Evolutionary conservation across 129 eudicot species (phyloP), one percentile per base, ranked within the genome.

Genomic region (Escallonia herrerae): DNA sequence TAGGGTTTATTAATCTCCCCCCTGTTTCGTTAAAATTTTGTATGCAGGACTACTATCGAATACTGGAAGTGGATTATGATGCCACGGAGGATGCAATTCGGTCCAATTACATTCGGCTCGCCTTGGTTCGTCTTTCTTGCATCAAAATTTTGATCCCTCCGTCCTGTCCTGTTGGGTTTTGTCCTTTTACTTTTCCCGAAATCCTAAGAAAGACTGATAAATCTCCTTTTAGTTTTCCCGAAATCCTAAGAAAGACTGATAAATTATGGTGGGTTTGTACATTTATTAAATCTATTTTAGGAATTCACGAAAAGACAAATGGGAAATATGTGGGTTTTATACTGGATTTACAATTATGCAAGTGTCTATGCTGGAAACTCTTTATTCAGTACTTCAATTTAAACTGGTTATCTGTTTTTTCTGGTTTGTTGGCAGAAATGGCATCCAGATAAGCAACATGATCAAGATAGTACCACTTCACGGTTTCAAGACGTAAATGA

Each of bases 381-480:
- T 22, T 22, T 1, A 22, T 22, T 22, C 33, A 22, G 33, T 22
- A 22, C 33, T 22, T 22, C 33, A 0, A 22, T 22, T 22, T 22
- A 22, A 22, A 22, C 33, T 22, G 33, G 33, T 22, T 22, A 22
- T 22, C 33, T 22, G 33, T 22, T 22, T 22, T 22, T 0, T 22
- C 1, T 22, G 33, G 33, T 22, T 22, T 22, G 33, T 22, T 22
- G 54, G 65, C 81, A 87, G 97, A 87, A 82, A 84, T 91, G 97
- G 95, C 97, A 91, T 69, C 97, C 97, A 14, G 97, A 91, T 76
- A 91, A 91, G 77, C 77, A 84, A 64, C 87, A 84, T 58, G 84
- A 68, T 43, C 82, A 80, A 69, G 90, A 82, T 66, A 58, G 58
- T 45, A 78, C 95, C 22, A 91, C 97, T 53, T 76, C 90, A 5